Evolutionary conservation across 1,139 yeast species (phyloP).

Genomic region (Candida buenavistaensis): DNA sequence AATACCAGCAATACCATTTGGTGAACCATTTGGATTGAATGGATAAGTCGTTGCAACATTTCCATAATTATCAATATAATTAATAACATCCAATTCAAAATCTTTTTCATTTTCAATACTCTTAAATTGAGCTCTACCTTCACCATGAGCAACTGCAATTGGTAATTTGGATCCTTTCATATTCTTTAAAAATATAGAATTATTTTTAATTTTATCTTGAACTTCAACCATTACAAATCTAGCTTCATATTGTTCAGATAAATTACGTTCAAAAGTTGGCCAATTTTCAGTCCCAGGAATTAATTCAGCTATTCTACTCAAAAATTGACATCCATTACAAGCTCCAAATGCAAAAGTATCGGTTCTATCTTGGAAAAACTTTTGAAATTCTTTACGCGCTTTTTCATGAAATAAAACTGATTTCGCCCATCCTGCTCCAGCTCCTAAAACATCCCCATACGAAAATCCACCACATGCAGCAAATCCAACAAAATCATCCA

Average conservation of each 20-base stretch:
- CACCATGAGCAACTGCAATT: slow-evolving; percentile 98
- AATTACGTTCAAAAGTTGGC: slow-evolving; percentile 94
- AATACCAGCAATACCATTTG: slow-evolving; percentile 91
- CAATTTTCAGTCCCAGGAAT: slow-evolving; percentile 96
- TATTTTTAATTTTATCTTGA: slow-evolving; percentile 45
- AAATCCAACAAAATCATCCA: slow-evolving; percentile 83
- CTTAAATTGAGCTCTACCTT: slow-evolving; percentile 84
- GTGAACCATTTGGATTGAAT: slow-evolving; percentile 95
- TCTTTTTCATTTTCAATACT: slow-evolving; percentile 38
- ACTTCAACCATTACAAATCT: slow-evolving; percentile 91
- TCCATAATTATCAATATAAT: slow-evolving; percentile 91
- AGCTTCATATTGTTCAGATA: slow-evolving; percentile 95
- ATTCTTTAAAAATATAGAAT: slow-evolving; percentile 77
- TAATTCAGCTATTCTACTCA: slow-evolving; percentile 81
- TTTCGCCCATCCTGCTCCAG: slow-evolving; percentile 99
- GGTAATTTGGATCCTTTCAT: slow-evolving; percentile 94
- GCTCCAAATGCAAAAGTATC: slow-evolving; percentile 99
- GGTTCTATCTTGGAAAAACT: slow-evolving; percentile 79
- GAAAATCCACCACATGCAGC: slow-evolving; percentile 99
- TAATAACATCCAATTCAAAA: slow-evolving; percentile 57
- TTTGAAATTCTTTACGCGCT: slow-evolving; percentile 73
- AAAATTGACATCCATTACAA: slow-evolving; percentile 98
- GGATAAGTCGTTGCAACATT: slow-evolving; percentile 81
- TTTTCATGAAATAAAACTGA: slow-evolving; percentile 85
- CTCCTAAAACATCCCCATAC: slow-evolving; percentile 98